phyloP scores from a whole-genome alignment of 2,329 filamentous ascomycete genomes.

The Xylaria sp. region DNA sequence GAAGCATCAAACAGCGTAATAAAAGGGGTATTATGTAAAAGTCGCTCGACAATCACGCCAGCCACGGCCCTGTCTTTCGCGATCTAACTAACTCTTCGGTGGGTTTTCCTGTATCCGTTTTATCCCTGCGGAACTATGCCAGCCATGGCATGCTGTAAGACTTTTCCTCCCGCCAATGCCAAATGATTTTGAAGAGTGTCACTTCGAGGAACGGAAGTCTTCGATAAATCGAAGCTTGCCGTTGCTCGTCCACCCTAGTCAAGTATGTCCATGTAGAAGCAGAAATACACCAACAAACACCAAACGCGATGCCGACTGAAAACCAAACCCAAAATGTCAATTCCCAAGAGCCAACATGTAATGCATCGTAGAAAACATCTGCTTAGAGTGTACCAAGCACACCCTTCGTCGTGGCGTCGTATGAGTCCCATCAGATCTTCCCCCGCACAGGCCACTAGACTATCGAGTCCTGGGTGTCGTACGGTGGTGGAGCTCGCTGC shows the following conservation, averaged over 20 bases:
- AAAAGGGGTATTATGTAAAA: slow-evolving; percentile 37
- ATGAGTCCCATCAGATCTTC: slow-evolving; percentile 37
- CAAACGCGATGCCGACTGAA: slow-evolving; percentile 50
- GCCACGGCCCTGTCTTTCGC: slow-evolving; percentile 31
- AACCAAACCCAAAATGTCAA: slow-evolving; percentile 43
- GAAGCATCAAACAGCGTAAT: slow-evolving; percentile 18
- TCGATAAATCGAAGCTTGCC: slow-evolving; percentile 15
- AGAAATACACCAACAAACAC: slow-evolving; percentile 48
- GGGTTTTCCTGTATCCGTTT: slow-evolving; percentile 36
- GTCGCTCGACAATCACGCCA: slow-evolving; percentile 29
- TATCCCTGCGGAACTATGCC: slow-evolving; percentile 33
- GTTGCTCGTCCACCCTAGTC: slow-evolving; percentile 30
- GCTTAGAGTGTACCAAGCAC: slow-evolving; percentile 35
- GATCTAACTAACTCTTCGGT: slow-evolving; percentile 36
- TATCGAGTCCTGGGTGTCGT: slow-evolving; percentile 46
- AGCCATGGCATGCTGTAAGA: slow-evolving; percentile 30
- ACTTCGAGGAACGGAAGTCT: slow-evolving; percentile 16
- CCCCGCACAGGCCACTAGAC: slow-evolving; percentile 44
- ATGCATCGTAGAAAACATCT: slow-evolving; percentile 43
- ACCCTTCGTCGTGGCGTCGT: slow-evolving; percentile 43
- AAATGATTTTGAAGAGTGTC: slow-evolving; percentile 25
- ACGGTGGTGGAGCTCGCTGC: slow-evolving; percentile 37
- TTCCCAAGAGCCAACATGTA: slow-evolving; percentile 43
- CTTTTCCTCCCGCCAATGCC: slow-evolving; percentile 26
- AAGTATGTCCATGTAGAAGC: slow-evolving; percentile 46